Evolutionary conservation across 768 basidiomycete species (phyloP), one percentile per base, ranked within the genome.

Genomic region (Rhizopogon sp.): DNA sequence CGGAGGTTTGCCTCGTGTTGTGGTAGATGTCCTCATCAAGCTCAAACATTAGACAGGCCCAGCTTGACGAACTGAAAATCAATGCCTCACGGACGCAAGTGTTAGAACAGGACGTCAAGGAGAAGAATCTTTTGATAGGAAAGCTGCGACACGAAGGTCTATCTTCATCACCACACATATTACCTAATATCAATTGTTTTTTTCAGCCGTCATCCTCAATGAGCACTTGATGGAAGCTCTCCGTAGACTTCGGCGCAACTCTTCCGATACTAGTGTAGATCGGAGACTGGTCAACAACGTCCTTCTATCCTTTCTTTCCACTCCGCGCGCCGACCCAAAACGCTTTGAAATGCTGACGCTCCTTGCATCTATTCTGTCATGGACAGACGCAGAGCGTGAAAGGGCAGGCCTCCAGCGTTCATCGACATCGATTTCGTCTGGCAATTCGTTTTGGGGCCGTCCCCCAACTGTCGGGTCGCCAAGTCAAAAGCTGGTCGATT

Each of bases 171-270:
- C 20, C 22, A 20, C 31, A 43, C 22, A 25, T 39, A 50, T 40
- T 20, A 20, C 33, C 14, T 22, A 44, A 43, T 57, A n/a, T 52
- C 44, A 29, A 54, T 60, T 35, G 25, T n/a, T 35, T 8, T 39
- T 20, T 20, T 11, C 60, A 96, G 96, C 89, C 50, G 93, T 99
- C 13, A 96, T 98, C 56, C 85, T 95, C 67, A 98, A 98, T 61
- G 97, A 98, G 66, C 97, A 99, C 64, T 78, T 99, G 10, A 97
- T 94, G 63, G 96, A 98, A 70, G 97, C 97, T 3, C 81, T 99
- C n/a, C 90, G 96, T 11, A 87, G 97, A 22, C 79, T 99, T 49
- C 85, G 93, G 44, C 87, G 87, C 60, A 90, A 85, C 56, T 86
- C 91, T 0, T 82, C 90, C 6, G 83, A 83, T 44, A 91, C 84